Conservation (phyloP, 1,284 basidiomycete species). For the Pseudozyma tsukubaensis region DNA sequence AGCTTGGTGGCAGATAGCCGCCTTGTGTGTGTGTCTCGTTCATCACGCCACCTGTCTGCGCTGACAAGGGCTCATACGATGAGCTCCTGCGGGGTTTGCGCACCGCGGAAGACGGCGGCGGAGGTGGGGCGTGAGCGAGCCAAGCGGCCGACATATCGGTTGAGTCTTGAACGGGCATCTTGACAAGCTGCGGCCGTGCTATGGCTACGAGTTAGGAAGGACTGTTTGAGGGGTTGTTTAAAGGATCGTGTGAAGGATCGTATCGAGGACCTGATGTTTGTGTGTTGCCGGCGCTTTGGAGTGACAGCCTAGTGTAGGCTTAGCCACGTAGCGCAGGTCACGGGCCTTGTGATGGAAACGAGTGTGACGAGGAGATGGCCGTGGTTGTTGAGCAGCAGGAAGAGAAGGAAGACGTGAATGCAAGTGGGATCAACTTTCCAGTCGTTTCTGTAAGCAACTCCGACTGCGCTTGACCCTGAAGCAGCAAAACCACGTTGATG, state of each 20-base stretch:
- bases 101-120: constrained; percentile 36
- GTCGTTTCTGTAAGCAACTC: not conserved
- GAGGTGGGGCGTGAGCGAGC: constrained; percentile 58
- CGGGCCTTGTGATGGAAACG: not conserved
- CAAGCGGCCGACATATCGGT: constrained; percentile 53
- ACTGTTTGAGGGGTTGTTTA: no score
- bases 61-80: constrained; percentile 41
- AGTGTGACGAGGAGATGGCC: not conserved
- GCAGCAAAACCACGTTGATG: no score
- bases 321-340: constrained; percentile 6
- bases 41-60: constrained; percentile 18
- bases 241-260: no score
- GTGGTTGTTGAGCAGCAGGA: constrained; percentile 3
- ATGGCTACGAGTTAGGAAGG: no score
- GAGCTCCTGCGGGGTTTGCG: constrained; percentile 44
- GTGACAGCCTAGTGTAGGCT: constrained; percentile 6
- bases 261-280: not conserved
- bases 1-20: constrained; percentile 54
- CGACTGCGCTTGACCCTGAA: not conserved
- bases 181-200: not conserved
- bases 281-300: constrained; percentile 1
- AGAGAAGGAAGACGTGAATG: not conserved
- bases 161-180: constrained; percentile 38
- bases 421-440: not conserved
- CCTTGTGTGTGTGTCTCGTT: constrained; percentile 48